Evolutionary conservation across 2,329 filamentous ascomycete species (phyloP).

Genomic region (Phialocephala sp.): DNA sequence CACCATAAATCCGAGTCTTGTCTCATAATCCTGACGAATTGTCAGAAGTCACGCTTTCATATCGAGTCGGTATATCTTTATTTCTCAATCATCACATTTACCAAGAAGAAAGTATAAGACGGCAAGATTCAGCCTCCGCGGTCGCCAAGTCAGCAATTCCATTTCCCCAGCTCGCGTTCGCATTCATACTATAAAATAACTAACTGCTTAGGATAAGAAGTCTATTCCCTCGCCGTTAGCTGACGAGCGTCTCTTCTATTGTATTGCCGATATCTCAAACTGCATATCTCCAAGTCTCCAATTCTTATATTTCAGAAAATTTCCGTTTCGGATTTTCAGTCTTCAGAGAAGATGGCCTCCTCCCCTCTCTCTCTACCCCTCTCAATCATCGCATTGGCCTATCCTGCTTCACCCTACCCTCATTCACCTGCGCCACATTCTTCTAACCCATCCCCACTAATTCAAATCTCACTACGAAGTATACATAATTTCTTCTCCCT

Average conservation of each 20-base stretch:
- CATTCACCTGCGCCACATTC: conserved; percentile 14
- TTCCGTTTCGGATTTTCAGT: too few species aligned
- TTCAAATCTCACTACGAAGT: conserved; percentile 13
- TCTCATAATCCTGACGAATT: conserved; percentile 11
- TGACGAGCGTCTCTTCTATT: neutral
- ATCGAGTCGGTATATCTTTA: conserved; percentile 16
- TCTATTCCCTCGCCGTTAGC: neutral
- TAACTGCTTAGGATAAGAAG: neutral
- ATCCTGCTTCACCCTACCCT: conserved; percentile 17
- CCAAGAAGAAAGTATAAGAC: conserved; percentile 10
- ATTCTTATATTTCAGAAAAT: too few species aligned
- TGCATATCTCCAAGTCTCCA: neutral
- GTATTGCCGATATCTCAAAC: neutral
- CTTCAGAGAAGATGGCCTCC: neutral
- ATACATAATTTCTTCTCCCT: conserved; percentile 1
- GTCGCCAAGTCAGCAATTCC: neutral
- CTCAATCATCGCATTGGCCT: conserved; percentile 13
- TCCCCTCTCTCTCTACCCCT: conserved; percentile 15
- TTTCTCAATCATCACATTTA: neutral
- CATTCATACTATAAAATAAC: neutral
- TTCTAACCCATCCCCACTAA: neutral
- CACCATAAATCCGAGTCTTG: conserved; percentile 11
- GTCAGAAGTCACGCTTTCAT: neutral
- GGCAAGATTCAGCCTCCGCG: conserved; percentile 12
- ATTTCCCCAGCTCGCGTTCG: neutral